Conservation (phyloP, 768 basidiomycete species). For the Russula dissimulans region DNA sequence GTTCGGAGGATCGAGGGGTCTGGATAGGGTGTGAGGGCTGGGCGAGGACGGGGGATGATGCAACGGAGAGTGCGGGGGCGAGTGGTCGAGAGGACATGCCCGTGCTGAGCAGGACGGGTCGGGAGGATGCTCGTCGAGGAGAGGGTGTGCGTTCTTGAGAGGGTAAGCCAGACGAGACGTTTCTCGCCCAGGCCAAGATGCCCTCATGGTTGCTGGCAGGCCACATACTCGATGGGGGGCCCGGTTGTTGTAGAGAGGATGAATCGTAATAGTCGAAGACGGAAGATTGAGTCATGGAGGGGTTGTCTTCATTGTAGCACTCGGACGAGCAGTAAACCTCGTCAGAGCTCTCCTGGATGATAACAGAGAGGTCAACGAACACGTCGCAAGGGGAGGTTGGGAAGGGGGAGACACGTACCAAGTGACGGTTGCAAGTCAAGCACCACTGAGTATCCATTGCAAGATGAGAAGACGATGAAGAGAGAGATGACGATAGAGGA, state of each 20-base stretch:
- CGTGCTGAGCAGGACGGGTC: slow-evolving; percentile 10
- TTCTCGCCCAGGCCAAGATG: slow-evolving; percentile 36
- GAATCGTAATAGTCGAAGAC: slow-evolving; percentile 12
- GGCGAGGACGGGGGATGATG: slow-evolving; percentile 15
- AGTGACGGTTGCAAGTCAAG: slow-evolving; percentile 49
- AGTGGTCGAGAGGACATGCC: slow-evolving; percentile 12
- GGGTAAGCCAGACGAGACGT: slow-evolving; percentile 23
- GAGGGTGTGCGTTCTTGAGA: slow-evolving; percentile 18
- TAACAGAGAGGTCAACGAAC: slow-evolving; percentile 19
- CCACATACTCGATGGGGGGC: slow-evolving; percentile 8
- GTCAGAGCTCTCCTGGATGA: slow-evolving; percentile 26
- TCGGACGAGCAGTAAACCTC: slow-evolving; percentile 49
- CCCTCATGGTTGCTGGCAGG: slow-evolving; percentile 33
- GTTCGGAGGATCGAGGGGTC: slow-evolving; percentile 17
- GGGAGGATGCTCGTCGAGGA: neutral
- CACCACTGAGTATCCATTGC: slow-evolving; percentile 67
- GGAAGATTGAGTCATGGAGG: slow-evolving; percentile 11
- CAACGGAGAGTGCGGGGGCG: slow-evolving; percentile 18
- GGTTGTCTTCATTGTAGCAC: slow-evolving; percentile 29
- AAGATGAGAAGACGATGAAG: slow-evolving; percentile 9
- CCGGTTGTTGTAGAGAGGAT: slow-evolving; percentile 1
- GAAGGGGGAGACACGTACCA: slow-evolving; percentile 34
- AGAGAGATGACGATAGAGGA: slow-evolving; percentile 18
- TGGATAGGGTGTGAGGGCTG: slow-evolving; percentile 17
- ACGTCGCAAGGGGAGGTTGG: neutral